Evolutionary conservation across 169 alveolate genomes (phyloP).

Genomic region (Perkinsus olseni): DNA sequence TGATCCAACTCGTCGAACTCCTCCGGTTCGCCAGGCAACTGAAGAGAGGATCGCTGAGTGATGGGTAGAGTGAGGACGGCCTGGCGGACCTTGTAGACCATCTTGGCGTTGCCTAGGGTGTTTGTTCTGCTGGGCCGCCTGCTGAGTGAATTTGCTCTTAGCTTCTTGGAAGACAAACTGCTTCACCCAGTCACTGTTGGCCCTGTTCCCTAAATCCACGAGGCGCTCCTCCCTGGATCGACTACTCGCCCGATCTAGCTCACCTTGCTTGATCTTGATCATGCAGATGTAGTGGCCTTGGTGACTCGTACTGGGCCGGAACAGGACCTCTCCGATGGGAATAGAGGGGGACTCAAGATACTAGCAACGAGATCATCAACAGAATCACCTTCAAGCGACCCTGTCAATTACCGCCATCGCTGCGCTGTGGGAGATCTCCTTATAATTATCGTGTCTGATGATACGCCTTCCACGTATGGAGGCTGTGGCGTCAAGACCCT

Average conservation of each 20-base stretch:
- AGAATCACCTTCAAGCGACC: neutral
- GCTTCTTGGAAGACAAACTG: neutral
- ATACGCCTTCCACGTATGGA: neutral
- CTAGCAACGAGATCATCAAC: neutral
- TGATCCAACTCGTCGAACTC: neutral
- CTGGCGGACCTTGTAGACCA: neutral
- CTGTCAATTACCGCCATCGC: neutral
- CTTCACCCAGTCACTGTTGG: neutral
- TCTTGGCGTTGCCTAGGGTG: neutral
- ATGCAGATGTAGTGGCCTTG: neutral
- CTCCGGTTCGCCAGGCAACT: neutral
- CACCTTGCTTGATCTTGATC: neutral
- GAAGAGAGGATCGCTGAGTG: neutral
- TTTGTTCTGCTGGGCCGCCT: neutral
- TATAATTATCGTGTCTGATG: neutral
- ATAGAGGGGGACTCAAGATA: neutral
- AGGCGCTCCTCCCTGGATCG: neutral
- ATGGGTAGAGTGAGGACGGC: neutral
- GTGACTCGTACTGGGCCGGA: neutral
- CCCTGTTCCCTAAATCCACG: neutral
- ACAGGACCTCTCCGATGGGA: neutral
- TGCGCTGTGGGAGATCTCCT: neutral
- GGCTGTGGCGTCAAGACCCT: neutral
- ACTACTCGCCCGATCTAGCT: neutral
- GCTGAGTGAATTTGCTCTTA: neutral